A percentile compares a stretch with the other conserved stretches of the same genome.
Conservation (phyloP, 192 early-diverging fungal genomes). For the Coemansia sp. region DNA sequence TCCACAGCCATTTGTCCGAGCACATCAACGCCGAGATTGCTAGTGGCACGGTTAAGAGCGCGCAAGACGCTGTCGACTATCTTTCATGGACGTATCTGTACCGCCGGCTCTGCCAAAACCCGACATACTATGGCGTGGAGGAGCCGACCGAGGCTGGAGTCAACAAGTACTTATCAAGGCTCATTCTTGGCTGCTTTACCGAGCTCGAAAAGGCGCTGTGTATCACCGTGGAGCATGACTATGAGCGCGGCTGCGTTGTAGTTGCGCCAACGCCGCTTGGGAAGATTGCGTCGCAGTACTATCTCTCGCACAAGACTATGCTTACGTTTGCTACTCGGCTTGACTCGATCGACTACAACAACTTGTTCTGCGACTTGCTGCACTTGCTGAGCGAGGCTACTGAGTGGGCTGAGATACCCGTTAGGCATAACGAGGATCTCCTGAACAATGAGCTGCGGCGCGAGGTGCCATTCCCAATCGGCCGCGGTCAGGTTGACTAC, state of each 20-base stretch:
- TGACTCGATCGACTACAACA: slow-evolving; percentile 27
- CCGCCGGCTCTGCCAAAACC: slow-evolving; percentile 88
- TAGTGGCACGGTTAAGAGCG: slow-evolving; percentile 77
- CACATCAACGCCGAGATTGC: slow-evolving; percentile 96
- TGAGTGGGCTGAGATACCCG: slow-evolving; percentile 90
- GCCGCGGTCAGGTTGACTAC: slow-evolving; percentile 54
- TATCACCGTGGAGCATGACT: slow-evolving; percentile 57
- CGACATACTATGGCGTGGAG: slow-evolving; percentile 90
- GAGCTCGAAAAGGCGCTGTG: slow-evolving; percentile 72
- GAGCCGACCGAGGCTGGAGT: slow-evolving; percentile 68
- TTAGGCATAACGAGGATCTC: slow-evolving; percentile 93
- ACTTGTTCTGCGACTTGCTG: slow-evolving; percentile 66
- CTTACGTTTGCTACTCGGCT: slow-evolving; percentile 63
- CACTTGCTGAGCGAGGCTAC: slow-evolving; percentile 75
- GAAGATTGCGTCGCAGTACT: slow-evolving; percentile 88
- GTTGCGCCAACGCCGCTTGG: slow-evolving; percentile 75
- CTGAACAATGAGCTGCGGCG: slow-evolving; percentile 81
- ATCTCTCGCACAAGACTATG: slow-evolving; percentile 82
- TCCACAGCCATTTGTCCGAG: slow-evolving; percentile 74
- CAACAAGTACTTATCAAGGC: slow-evolving; percentile 72
- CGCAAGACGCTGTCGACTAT: slow-evolving; percentile 94
- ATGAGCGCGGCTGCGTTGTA: slow-evolving; percentile 10
- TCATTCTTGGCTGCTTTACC: slow-evolving; percentile 70
- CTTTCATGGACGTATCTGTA: slow-evolving; percentile 97
- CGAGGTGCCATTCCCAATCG: slow-evolving; percentile 65